A percentile compares a stretch with the other conserved stretches of the same genome.
Conservation (phyloP, 2,329 filamentous ascomycete species). For the Calonectria henricotiae region DNA sequence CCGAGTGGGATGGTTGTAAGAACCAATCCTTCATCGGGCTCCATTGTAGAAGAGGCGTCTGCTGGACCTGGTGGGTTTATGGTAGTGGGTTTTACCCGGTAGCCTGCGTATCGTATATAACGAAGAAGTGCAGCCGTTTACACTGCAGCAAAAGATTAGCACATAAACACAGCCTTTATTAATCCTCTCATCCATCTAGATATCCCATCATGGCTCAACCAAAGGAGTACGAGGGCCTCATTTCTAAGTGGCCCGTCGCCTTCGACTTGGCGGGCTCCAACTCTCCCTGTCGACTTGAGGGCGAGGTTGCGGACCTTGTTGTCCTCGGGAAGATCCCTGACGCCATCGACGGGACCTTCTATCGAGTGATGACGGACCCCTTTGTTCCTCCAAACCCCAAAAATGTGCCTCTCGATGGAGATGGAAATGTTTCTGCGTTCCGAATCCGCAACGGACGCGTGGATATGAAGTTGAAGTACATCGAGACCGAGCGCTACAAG, state of each 20-base stretch:
- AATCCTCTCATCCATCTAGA: neutral
- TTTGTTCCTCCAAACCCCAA: conserved; percentile 55
- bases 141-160: too few relatives aligned
- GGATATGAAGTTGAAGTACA: conserved; percentile 58
- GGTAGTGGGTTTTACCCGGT: conserved; percentile 9
- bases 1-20: neutral
- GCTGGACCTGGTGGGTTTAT: neutral
- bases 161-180: neutral
- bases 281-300: conserved; percentile 35
- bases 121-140: neutral
- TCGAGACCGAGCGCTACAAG: conserved; percentile 61
- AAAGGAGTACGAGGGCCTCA: conserved; percentile 27
- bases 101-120: neutral
- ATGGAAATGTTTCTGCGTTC: conserved; percentile 61
- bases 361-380: conserved; percentile 62
- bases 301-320: conserved; percentile 36
- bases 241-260: conserved; percentile 31
- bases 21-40: neutral
- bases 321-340: conserved; percentile 46
- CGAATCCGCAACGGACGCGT: conserved; percentile 55
- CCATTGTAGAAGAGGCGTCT: neutral
- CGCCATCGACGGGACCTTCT: conserved; percentile 50
- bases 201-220: neutral
- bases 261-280: conserved; percentile 31
- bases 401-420: conserved; percentile 60